A percentile compares a stretch with the other conserved stretches of the same genome.
Evolutionary conservation across 1,284 basidiomycete species (phyloP).

Genomic region (Mycena sp.): DNA sequence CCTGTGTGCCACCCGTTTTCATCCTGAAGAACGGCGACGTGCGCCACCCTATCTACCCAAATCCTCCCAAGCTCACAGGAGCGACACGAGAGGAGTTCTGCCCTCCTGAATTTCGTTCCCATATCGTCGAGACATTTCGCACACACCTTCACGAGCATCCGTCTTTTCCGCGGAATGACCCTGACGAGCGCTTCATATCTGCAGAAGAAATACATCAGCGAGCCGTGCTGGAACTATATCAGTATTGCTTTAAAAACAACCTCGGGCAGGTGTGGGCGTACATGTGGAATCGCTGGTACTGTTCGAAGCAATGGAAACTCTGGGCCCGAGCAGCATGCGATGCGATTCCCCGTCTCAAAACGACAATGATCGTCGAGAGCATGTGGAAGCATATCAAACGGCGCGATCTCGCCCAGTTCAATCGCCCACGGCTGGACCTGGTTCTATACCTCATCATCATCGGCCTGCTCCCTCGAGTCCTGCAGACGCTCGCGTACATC

Average conservation of each 20-base stretch:
- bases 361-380: conserved; percentile 10
- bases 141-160: neutral
- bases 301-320: neutral
- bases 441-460: neutral
- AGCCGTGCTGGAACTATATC: neutral
- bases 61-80: neutral
- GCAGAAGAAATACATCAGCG: neutral
- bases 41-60: neutral
- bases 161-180: neutral
- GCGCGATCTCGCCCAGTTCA: neutral
- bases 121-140: neutral
- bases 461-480: neutral
- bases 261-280: conserved; percentile 11
- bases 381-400: conserved; percentile 1
- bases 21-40: neutral
- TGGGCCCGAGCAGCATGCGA: neutral
- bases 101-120: neutral
- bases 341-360: conserved; percentile 9
- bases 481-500: neutral
- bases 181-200: neutral
- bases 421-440: neutral
- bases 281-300: conserved; percentile 14
- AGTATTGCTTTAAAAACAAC: neutral
- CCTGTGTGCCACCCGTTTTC: neutral
- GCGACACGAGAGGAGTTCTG: neutral